Evolutionary conservation across 768 basidiomycete species (phyloP).

Genomic region (Boletus rubroflammeus): DNA sequence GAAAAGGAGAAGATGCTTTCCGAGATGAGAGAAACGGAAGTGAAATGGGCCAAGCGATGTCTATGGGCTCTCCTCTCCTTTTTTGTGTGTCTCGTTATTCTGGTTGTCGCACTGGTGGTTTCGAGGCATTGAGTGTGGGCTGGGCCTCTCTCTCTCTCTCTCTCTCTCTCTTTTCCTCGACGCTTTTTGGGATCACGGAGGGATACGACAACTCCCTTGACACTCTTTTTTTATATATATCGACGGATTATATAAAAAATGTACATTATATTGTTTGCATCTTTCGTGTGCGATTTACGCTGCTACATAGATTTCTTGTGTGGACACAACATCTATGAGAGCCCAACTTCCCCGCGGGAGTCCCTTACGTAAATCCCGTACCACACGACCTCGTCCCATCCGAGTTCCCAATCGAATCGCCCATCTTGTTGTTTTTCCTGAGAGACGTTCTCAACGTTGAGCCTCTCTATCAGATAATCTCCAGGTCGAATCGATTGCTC

Average conservation of each 20-base stretch:
- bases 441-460: neutral
- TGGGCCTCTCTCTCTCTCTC: constrained; percentile 1
- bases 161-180: neutral
- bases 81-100: constrained; percentile 34
- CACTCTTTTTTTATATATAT: constrained; percentile 7
- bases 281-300: neutral
- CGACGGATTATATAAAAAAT: neutral
- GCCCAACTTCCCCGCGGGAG: too few relatives aligned
- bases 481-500: neutral
- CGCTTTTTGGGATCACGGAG: neutral
- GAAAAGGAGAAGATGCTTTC: constrained; percentile 46
- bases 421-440: too few relatives aligned
- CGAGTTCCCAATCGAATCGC: too few relatives aligned
- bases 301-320: constrained; percentile 6
- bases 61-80: constrained; percentile 51
- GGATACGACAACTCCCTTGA: neutral
- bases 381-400: too few relatives aligned
- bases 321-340: neutral
- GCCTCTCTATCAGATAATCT: neutral
- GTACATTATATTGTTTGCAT: constrained; percentile 8
- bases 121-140: constrained; percentile 20
- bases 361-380: too few relatives aligned
- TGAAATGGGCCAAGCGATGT: constrained; percentile 57
- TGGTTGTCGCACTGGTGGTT: constrained; percentile 23
- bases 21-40: constrained; percentile 45